Evolutionary conservation across 108 stramenopile genomes (phyloP), one percentile per base, ranked within the genome.

Genomic region (Cyclotella kingstonii): DNA sequence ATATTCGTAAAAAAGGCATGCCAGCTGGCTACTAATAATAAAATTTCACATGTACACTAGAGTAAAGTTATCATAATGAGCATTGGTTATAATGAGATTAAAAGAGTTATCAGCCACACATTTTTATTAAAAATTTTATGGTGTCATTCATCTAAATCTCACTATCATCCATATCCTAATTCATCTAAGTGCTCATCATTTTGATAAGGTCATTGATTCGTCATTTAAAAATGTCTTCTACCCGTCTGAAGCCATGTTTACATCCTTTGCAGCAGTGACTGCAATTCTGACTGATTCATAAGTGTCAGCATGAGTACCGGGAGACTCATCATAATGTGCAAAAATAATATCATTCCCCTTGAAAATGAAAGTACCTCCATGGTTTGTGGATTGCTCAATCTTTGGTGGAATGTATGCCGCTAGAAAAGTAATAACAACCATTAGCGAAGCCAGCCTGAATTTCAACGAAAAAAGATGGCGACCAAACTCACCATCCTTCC

Each of bases 261-360:
- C 40, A 9, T 56, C 58, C 19, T 63, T 49, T 22, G 60, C 73
- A 36, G 68, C 49, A 53, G 60, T 36, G 17, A 73, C 31, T 11
- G 86, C 84, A 50, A 82, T 30, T 8, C 59, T 60, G 5, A 82
- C 63, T 7, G 81, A 65, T 41, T 78, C 48, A 22, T 76, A 40
- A 15, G 81, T 54, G 18, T 70, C 55, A 9, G 64, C 74, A 54
- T 89, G 87, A 2, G 87, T 81, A 9, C 72, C 87, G 12, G 84
- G 81, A 2, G 81, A 70, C 68, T 83, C 85, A 39, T 90, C 89
- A 49, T 90, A 90, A 68, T 90, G 84, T 1, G 85, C 89, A 59
- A 81, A 85, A 8, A 85, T 35, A 11, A 86, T 83, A 28, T 60
- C 39, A 1, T 75, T 66, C 5, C 78, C 69, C n/a, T 77, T 61